Base-by-base conservation (phyloP, 768 basidiomycete species). In the Solioccasus polychromus region DNA sequence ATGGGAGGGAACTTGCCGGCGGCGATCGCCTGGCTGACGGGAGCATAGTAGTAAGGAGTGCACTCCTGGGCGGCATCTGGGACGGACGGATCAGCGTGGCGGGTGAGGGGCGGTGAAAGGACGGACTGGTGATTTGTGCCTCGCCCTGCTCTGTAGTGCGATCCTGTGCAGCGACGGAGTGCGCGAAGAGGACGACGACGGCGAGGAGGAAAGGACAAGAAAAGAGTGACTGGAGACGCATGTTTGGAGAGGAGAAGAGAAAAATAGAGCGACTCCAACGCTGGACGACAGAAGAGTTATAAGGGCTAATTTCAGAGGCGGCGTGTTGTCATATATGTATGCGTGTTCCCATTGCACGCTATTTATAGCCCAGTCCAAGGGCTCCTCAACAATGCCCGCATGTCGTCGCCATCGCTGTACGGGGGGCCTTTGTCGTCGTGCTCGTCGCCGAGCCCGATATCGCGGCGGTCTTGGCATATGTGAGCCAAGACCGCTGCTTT, bases 31-130 rank as follows among this genome's bases (percentile, higher is more conserved):
- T 61, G 46, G 0, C 59, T 28, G 3, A 73, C 64, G 1, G 68
- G 70, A 4, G 67, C 47, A 43, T 77, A 72, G 42, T 54, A 55
- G 57, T 81, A 79, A 0, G 67, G 52, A 3, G 66, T 51, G 50
- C 79, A 81, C 49, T 77, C 76, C 29, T 35, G 22, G 31, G 50
- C 58, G 2, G 66, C 51, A 45, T 63, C 73, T 73, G 51, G 11
- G 24, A 17, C n/a, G 11, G 23, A 17, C n/a, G 6, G 18, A n/a
- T 9, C 4, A 31, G 15, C 1, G 17, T 15, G 15, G 12, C 28
- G 14, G 17, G 4, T 15, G 8, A 17, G 19, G 0, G 8, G 9
- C 9, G 30, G 0, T 1, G 19, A 2, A 18, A 4, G 18, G 14
- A 58, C 65, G 35, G 31, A 72, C 74, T 64, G 39, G 57, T 52